Base-by-base conservation (phyloP, 2,329 filamentous ascomycete genomes). In the Neonectria sp. region DNA sequence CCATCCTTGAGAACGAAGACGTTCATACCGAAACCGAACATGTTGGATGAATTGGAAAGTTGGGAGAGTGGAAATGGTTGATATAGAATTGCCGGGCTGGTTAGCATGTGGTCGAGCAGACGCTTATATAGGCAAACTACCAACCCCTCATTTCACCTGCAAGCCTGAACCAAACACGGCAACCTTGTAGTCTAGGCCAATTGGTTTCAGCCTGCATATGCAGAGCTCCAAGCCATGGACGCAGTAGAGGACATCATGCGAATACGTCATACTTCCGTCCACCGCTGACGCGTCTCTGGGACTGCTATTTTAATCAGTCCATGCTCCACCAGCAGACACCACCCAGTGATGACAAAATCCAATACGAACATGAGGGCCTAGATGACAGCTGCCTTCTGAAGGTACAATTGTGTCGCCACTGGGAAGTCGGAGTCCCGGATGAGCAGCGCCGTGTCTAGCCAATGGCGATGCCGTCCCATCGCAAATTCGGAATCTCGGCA, bases 11-110 rank as follows among this genome's bases (percentile, higher is more conserved):
- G 24, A 57, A 17, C 12, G 25, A 4, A 11, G 24, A 46, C 24
- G 5, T 17, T 46, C 66, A 35, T 1, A 68, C 66, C 66, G 12
- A 68, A 68, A n/a, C 62, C 66, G 37, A 68, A 66, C 62, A 68
- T 65, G 21, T 46, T 65, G 29, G 15, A 24, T 31, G 8, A 9
- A n/a, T 43, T 35, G 24, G n/a, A 29, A 53, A 31, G 31, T 8
- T 52, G 35, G 15, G 15, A 33, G 3, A 15, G 27, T 31, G 51
- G 7, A 37, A 6, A 17, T 46, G 8, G 48, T 55, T 13, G n/a
- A 24, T 24, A 12, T 2, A 9, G 21, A 29, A 6, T 53, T 40
- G 6, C 5, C 15, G 2, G 37, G 12, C 15, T 40, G 37, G 6
- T 40, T 17, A 7, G 13, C 48, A 35, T 25, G n/a, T 35, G 21